These are phyloP conservation scores for Gelatoporia subvermispora DNA, from an alignment of 768 basidiomycete genomes.

Conservation along the genomic window DNA sequence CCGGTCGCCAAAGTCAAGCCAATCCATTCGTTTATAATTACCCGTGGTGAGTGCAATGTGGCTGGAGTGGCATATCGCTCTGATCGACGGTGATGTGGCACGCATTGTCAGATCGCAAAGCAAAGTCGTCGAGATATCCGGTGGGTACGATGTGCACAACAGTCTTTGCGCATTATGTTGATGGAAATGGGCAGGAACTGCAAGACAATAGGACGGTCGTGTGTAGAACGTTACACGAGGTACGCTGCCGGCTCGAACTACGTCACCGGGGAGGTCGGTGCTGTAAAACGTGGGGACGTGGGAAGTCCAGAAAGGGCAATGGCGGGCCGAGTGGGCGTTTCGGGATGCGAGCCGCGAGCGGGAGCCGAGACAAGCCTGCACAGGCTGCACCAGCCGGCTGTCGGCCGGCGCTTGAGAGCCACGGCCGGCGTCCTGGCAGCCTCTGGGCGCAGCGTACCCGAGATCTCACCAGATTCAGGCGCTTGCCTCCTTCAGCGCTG, in stretches of 20 bases:
- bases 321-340: constrained; percentile 1
- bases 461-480: too few species aligned
- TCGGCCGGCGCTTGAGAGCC: too few species aligned
- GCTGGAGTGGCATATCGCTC: not conserved
- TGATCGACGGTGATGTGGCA: constrained; percentile 5
- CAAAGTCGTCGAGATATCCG: not conserved
- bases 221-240: constrained; percentile 2
- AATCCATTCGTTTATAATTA: not conserved
- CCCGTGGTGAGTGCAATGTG: not conserved
- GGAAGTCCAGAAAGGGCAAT: constrained; percentile 2
- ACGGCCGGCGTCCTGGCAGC: too few species aligned
- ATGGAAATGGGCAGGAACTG: too few species aligned
- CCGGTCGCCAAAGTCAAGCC: constrained; percentile 13
- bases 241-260: constrained; percentile 8
- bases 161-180: not conserved
- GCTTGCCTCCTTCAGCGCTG: too few species aligned
- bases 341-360: too few species aligned
- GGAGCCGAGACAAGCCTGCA: too few species aligned
- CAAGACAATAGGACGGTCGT: too few species aligned
- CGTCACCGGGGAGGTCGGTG: constrained; percentile 16
- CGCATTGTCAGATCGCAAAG: not conserved
- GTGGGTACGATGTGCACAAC: not conserved
- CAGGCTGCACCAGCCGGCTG: too few species aligned
- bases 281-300: constrained; percentile 22
- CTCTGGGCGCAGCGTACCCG: too few species aligned